These are phyloP conservation scores for Penicillium alfredii DNA, from an alignment of 495 filamentous ascomycete genomes.

Conservation along the genomic window DNA sequence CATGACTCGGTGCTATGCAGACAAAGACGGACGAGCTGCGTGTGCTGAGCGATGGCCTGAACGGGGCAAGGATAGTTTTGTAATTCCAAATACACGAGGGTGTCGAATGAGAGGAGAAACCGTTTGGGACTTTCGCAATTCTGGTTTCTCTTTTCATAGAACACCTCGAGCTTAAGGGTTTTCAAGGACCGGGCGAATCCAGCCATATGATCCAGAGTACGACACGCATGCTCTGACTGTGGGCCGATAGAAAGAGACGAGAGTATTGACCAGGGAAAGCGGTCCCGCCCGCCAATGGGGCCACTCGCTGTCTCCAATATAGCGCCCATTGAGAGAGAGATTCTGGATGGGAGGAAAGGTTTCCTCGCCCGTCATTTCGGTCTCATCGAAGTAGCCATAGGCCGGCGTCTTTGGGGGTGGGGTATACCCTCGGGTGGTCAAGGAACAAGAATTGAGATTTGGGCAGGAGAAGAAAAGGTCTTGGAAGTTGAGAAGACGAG, in stretches of 20 bases:
- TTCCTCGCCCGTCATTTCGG: conserved; percentile 1
- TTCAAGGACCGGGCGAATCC: not conserved
- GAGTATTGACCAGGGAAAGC: not conserved
- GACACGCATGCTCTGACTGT: not conserved
- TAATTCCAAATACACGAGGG: not conserved
- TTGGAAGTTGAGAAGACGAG: not conserved
- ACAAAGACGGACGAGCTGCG: not conserved
- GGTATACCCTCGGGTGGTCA: not conserved
- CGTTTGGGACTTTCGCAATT: not conserved
- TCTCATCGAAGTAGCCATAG: too few species aligned
- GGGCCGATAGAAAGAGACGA: not conserved
- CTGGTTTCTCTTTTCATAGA: not conserved
- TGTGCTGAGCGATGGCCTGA: not conserved
- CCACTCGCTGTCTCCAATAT: not conserved
- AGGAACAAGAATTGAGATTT: not conserved
- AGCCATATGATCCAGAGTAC: not conserved
- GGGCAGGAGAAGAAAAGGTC: conserved; percentile 1
- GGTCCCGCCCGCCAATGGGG: conserved; percentile 1
- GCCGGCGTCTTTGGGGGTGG: not conserved
- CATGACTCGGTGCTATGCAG: not conserved
- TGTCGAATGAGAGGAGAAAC: conserved; percentile 1
- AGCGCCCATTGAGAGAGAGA: conserved; percentile 1
- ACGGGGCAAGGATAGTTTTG: not conserved
- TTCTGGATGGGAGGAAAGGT: not conserved
- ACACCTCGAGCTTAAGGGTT: not conserved